These are phyloP conservation scores for Boletus mariae DNA, from an alignment of 1,284 basidiomycete genomes.

Conservation along the genomic window DNA sequence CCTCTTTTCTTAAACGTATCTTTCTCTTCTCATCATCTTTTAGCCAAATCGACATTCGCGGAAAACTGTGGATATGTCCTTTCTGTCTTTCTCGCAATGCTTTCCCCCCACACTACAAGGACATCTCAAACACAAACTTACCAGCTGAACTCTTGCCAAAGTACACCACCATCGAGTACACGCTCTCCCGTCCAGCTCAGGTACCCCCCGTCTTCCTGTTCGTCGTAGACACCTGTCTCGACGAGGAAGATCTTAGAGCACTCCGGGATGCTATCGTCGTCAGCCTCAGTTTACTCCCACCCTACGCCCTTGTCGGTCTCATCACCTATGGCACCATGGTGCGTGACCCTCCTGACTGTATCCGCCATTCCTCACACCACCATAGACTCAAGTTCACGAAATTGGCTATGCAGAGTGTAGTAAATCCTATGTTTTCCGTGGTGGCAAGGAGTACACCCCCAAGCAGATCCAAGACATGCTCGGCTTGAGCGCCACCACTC, in stretches of 20 bases:
- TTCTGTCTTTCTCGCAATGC: slow-evolving; percentile 97
- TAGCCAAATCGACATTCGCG: slow-evolving; percentile 97
- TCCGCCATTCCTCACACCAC: slow-evolving; percentile 2
- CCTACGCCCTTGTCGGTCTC: slow-evolving; percentile 91
- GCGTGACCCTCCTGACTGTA: slow-evolving; percentile 18
- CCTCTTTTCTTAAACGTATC: slow-evolving; percentile 19
- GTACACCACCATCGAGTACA: slow-evolving; percentile 99
- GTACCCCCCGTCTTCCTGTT: slow-evolving; percentile 97
- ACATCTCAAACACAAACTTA: slow-evolving; percentile 95
- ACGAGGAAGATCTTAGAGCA: slow-evolving; percentile 94
- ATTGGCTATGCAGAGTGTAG: slow-evolving; percentile 95
- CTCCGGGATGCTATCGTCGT: slow-evolving; percentile 91
- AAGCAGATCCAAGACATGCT: slow-evolving; percentile 99
- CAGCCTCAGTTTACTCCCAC: slow-evolving; percentile 89
- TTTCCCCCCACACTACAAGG: slow-evolving; percentile 98
- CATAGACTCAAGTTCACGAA: slow-evolving; percentile 97
- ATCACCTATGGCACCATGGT: slow-evolving; percentile 98
- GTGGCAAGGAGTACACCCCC: slow-evolving; percentile 95
- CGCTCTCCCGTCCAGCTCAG: slow-evolving; percentile 85
- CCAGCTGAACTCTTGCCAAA: slow-evolving; percentile 95
- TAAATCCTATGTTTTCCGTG: slow-evolving; percentile 99
- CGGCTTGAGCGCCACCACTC: slow-evolving; percentile 72
- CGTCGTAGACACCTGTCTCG: slow-evolving; percentile 96
- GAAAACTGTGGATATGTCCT: slow-evolving; percentile 99
- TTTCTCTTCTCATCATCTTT: slow-evolving; percentile 8